Percentiles rank a stretch among this genome's conserved stretches.
Evolutionary conservation across 2,329 filamentous ascomycete species (phyloP).

Genomic region (Zarea fungicola): DNA sequence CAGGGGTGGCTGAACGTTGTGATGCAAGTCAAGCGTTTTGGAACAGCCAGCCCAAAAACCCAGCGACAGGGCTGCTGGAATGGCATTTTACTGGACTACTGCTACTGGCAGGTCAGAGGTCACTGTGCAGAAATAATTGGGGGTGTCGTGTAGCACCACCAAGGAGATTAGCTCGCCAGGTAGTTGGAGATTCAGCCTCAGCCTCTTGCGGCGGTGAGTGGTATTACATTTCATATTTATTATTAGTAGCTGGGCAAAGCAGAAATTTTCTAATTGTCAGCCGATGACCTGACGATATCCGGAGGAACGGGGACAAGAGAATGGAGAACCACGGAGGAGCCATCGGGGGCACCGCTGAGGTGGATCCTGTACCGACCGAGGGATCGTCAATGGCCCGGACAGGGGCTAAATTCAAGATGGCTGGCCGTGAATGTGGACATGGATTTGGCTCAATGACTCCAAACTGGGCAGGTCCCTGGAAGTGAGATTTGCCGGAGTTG

Average conservation of each 20-base stretch:
- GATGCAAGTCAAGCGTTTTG: too few relatives aligned
- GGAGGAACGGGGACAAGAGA: slow-evolving; percentile 2
- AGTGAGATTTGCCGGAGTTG: too few relatives aligned
- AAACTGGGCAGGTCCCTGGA: slow-evolving; percentile 12
- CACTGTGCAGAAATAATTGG: neutral
- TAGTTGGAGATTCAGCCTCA: slow-evolving; percentile 3
- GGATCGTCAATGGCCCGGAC: slow-evolving; percentile 12
- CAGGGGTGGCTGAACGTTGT: too few relatives aligned
- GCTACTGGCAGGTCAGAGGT: neutral
- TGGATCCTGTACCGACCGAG: slow-evolving; percentile 11
- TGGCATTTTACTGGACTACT: too few relatives aligned
- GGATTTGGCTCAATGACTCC: neutral
- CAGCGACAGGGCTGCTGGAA: too few relatives aligned
- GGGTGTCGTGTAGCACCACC: neutral
- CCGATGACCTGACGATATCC: slow-evolving; percentile 9
- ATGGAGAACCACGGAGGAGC: slow-evolving; percentile 9
- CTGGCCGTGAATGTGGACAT: neutral
- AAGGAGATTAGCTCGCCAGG: neutral
- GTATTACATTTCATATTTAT: neutral
- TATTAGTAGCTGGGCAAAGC: slow-evolving; percentile 2
- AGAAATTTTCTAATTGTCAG: slow-evolving; percentile 7
- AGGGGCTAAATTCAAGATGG: neutral
- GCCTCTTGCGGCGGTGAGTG: slow-evolving; percentile 7
- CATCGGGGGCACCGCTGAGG: slow-evolving; percentile 8
- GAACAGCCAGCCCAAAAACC: too few relatives aligned